Conservation (phyloP, 1,284 basidiomycete species). For the Pseudozyma sp. region DNA sequence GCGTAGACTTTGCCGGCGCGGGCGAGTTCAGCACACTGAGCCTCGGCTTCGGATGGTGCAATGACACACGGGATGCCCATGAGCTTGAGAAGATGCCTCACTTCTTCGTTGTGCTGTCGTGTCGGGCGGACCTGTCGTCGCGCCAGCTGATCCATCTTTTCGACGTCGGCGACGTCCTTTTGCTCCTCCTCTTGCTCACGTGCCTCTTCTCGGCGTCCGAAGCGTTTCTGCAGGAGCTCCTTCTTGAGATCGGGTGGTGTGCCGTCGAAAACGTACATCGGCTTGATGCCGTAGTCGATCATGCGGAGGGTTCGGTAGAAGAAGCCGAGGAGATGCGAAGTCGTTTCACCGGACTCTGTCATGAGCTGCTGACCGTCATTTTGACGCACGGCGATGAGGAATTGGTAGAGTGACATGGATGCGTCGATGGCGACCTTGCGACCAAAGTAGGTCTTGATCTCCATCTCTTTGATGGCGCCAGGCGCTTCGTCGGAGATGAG, state of each 20-base stretch:
- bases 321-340: slow-evolving; percentile 94
- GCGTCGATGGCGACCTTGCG: slow-evolving; percentile 99
- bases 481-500: slow-evolving; percentile 89
- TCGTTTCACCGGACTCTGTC: slow-evolving; percentile 93
- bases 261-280: slow-evolving; percentile 97
- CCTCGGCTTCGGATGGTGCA: slow-evolving; percentile 95
- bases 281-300: slow-evolving; percentile 99
- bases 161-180: slow-evolving; percentile 82
- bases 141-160: slow-evolving; percentile 91
- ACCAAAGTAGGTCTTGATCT: slow-evolving; percentile 87
- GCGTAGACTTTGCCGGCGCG: slow-evolving; percentile 95
- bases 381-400: slow-evolving; percentile 96
- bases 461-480: slow-evolving; percentile 85
- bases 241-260: slow-evolving; percentile 97
- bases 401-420: slow-evolving; percentile 75
- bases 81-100: slow-evolving; percentile 83
- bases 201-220: slow-evolving; percentile 89
- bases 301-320: slow-evolving; percentile 88
- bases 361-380: slow-evolving; percentile 96
- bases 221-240: slow-evolving; percentile 93
- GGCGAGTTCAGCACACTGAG: slow-evolving; percentile 96
- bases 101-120: slow-evolving; percentile 95
- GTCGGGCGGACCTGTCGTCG: slow-evolving; percentile 95
- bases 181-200: slow-evolving; percentile 95
- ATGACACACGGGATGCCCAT: slow-evolving; percentile 96